phyloP scores from a whole-genome alignment of 176 grass and related monocot genomes.

The Eragrostis nindensis region DNA sequence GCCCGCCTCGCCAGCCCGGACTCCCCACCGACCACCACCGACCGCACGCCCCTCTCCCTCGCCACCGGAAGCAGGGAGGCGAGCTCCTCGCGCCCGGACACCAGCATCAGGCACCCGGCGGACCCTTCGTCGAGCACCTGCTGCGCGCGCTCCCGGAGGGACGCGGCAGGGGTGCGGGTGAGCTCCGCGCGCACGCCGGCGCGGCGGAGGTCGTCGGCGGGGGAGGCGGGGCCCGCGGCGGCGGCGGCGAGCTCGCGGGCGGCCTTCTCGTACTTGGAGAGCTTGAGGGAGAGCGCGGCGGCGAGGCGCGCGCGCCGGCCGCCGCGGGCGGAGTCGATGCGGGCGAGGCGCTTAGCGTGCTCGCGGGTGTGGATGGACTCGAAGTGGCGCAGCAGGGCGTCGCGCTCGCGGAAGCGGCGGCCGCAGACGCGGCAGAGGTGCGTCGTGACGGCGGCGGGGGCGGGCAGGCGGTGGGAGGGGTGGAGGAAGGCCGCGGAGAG shows the following conservation, averaged over 20 bases:
- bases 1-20: slow-evolving; percentile 50
- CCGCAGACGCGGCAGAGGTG: slow-evolving; percentile 38
- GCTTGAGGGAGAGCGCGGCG: slow-evolving; percentile 59
- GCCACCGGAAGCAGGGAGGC: slow-evolving; percentile 48
- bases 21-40: slow-evolving; percentile 61
- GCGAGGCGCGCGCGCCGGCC: slow-evolving; percentile 57
- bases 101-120: slow-evolving; percentile 49
- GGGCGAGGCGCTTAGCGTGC: slow-evolving; percentile 67
- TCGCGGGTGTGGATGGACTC: slow-evolving; percentile 57
- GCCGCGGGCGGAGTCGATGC: slow-evolving; percentile 54
- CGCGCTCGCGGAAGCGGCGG: slow-evolving; percentile 28
- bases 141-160: slow-evolving; percentile 41
- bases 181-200: slow-evolving; percentile 44
- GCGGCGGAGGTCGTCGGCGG: slow-evolving; percentile 50
- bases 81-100: slow-evolving; percentile 47
- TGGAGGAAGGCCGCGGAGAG: slow-evolving; percentile 56
- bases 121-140: slow-evolving; percentile 61
- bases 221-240: slow-evolving; percentile 19
- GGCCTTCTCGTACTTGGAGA: slow-evolving; percentile 74
- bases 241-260: slow-evolving; percentile 51
- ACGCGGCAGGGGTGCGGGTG: slow-evolving; percentile 22
- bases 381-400: slow-evolving; percentile 34
- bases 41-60: slow-evolving; percentile 50
- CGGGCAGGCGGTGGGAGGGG: slow-evolving; percentile 36
- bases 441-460: not conserved